Conservation (phyloP, 345 rosid genomes). For the Dimocarpus longan region DNA sequence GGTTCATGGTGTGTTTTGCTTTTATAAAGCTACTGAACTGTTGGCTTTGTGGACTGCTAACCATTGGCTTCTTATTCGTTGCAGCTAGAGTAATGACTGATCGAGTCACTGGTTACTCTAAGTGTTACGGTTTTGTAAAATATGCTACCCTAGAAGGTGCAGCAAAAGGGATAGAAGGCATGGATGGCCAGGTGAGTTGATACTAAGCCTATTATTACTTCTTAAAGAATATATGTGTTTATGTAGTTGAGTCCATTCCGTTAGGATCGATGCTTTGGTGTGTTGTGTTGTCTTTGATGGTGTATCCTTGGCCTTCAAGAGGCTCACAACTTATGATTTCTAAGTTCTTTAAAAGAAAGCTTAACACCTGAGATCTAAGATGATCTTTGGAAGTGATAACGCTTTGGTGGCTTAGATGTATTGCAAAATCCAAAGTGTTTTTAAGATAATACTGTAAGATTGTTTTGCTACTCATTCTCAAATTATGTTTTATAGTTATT, state of each 20-base stretch:
- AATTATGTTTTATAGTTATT: background rate
- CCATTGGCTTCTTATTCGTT: conserved; percentile 10
- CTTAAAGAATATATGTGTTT: background rate
- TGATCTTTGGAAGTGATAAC: background rate
- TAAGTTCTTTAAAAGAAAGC: background rate
- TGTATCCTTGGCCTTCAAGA: background rate
- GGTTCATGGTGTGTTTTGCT: conserved; percentile 57
- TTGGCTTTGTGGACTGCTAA: background rate
- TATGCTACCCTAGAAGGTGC: conserved; percentile 80
- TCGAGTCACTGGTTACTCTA: conserved; percentile 78
- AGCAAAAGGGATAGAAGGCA: conserved; percentile 77
- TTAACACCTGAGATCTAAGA: background rate
- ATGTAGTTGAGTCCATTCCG: background rate
- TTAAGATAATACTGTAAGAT: background rate
- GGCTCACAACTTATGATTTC: background rate
- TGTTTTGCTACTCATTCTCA: background rate
- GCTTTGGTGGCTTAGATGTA: background rate
- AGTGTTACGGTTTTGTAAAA: conserved; percentile 92
- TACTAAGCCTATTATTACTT: background rate
- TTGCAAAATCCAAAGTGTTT: background rate
- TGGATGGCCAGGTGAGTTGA: conserved; percentile 85
- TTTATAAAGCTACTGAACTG: background rate
- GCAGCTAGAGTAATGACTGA: conserved; percentile 85
- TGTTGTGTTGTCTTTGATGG: background rate
- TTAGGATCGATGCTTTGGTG: background rate